Base-by-base conservation (phyloP, 2,329 filamentous ascomycete species). In the Nothopassalora personata region DNA sequence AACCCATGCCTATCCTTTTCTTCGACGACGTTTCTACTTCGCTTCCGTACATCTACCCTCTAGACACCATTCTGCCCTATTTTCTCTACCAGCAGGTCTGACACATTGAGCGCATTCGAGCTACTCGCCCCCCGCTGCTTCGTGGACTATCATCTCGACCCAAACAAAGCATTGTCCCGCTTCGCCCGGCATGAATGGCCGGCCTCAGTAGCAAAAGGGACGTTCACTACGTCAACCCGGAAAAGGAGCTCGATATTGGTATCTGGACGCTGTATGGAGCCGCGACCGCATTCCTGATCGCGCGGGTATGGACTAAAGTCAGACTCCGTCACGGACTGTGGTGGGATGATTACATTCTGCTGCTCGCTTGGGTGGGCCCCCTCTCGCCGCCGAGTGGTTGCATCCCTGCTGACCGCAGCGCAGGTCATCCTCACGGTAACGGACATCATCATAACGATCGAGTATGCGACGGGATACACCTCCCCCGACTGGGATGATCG, bases 401-500 rank as follows among this genome's bases (percentile, higher is more conserved):
- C 43, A 8, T 18, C 27, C 34, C 13, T 18, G 27, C 59, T 65
- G 52, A 63, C 55, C 27, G 23, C 48, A 10, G 10, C 30, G 19
- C 28, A 79, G 79, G 36, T 72, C 7, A 66, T 81, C 4, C 71
- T 80, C 4, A 68, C 78, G n/a, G 67, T 69, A 39, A 81, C 78
- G 66, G 74, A 81, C 60, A 74, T 68, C 51, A 64, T 81, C 15
- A 81, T 81, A 56, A 67, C 77, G 1, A 62, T 76, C 51, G 71
- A 81, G 59, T 82, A 78, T 57, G 77, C 75, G 6, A 80, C 76
- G 7, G 80, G 79, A 53, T 81, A 81, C 60, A 74, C 80, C 5
- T 67, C 71, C 0, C 67, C 77, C n/a, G 65, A 70, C 18, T 82
- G 80, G 80, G 76, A 79, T 59, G 78, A 80, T 61, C 75, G 74